These are phyloP conservation scores for Trichoderma aggressivum DNA, from an alignment of 2,329 filamentous ascomycete species.

Conservation along the genomic window DNA sequence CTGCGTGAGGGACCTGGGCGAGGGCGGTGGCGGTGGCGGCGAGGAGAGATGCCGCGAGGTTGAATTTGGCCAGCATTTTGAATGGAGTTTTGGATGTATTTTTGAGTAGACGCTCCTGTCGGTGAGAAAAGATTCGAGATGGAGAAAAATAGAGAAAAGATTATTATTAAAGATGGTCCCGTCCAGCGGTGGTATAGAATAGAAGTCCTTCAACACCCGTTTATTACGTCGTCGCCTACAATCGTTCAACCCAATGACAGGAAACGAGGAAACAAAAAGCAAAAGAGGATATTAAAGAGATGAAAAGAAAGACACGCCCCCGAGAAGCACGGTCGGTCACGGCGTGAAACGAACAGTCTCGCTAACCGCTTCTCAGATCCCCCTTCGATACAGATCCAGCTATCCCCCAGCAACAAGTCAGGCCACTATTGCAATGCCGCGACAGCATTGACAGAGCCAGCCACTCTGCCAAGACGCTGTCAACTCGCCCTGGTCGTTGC, in stretches of 20 bases:
- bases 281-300: neutral
- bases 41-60: constrained; percentile 11
- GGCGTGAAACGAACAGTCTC: constrained; percentile 2
- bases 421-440: constrained; percentile 8
- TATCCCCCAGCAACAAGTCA: neutral
- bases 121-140: neutral
- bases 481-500: constrained; percentile 8
- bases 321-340: neutral
- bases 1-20: constrained; percentile 19
- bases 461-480: neutral
- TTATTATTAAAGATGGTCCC: constrained; percentile 2
- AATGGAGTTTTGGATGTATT: neutral
- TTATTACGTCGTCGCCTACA: neutral
- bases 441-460: neutral
- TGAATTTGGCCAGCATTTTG: constrained; percentile 13
- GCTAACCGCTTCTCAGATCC: constrained; percentile 4
- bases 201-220: neutral
- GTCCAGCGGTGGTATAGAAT: constrained; percentile 17
- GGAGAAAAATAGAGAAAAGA: neutral
- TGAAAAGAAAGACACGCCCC: neutral
- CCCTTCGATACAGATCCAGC: neutral
- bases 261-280: neutral
- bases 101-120: neutral
- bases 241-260: neutral
- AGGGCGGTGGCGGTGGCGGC: neutral